Evolutionary conservation across 1,139 yeast genomes (phyloP).

Genomic region (Magnusiomyces ingens): DNA sequence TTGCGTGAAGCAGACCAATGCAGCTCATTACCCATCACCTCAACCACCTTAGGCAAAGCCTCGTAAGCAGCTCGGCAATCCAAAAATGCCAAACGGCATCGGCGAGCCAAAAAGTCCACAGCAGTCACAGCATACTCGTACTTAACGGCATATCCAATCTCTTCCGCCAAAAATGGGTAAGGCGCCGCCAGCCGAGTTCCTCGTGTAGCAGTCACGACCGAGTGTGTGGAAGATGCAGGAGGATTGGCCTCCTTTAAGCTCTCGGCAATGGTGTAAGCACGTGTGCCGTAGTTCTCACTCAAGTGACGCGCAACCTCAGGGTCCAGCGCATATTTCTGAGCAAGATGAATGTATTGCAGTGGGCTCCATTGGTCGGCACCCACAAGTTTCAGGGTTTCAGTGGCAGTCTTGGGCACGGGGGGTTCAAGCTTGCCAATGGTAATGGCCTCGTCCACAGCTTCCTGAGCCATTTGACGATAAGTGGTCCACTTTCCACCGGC

Average conservation of each 20-base stretch:
- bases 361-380: conserved; percentile 68
- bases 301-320: conserved; percentile 75
- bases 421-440: conserved; percentile 42
- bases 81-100: conserved; percentile 88
- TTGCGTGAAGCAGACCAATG: conserved; percentile 64
- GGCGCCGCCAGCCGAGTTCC: conserved; percentile 43
- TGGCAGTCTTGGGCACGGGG: conserved; percentile 47
- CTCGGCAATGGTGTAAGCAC: conserved; percentile 64
- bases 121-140: conserved; percentile 88
- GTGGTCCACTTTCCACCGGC: conserved; percentile 99
- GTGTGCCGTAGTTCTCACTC: conserved; percentile 81
- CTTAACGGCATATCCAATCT: conserved; percentile 71
- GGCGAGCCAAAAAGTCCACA: conserved; percentile 83
- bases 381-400: conserved; percentile 55
- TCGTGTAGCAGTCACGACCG: conserved; percentile 28
- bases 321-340: conserved; percentile 71
- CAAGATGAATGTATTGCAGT: conserved; percentile 70
- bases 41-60: conserved; percentile 81
- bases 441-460: conserved; percentile 74
- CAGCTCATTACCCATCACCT: conserved; percentile 73
- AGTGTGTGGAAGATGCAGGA: conserved; percentile 29
- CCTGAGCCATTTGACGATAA: conserved; percentile 96
- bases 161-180: conserved; percentile 91
- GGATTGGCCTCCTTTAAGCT: conserved; percentile 33
- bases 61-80: conserved; percentile 79